Percentiles rank a stretch among this genome's conserved stretches.
phyloP scores from a whole-genome alignment of 2,329 filamentous ascomycete species.

The Xylaria sp. region DNA sequence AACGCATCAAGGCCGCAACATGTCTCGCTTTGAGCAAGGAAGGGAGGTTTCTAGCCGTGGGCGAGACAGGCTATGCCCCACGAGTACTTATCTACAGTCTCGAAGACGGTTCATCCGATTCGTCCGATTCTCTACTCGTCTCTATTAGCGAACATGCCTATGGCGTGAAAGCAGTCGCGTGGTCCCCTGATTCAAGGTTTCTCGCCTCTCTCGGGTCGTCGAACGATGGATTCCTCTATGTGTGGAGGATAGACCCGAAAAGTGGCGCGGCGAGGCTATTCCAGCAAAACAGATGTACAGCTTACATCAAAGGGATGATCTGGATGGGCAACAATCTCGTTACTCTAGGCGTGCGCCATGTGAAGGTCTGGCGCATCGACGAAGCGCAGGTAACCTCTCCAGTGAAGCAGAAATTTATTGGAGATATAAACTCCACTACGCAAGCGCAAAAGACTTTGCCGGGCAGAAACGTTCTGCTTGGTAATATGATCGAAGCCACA shows the following conservation, averaged over 20 bases:
- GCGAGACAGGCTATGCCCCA: constrained; percentile 94
- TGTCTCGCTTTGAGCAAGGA: constrained; percentile 90
- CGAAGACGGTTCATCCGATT: constrained; percentile 78
- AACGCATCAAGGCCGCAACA: constrained; percentile 93
- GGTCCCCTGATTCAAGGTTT: constrained; percentile 86
- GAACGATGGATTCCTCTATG: constrained; percentile 93
- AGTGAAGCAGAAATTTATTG: constrained; percentile 67
- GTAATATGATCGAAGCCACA: constrained; percentile 81
- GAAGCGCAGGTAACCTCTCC: constrained; percentile 71
- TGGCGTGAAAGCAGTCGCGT: constrained; percentile 88
- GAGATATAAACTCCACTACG: constrained; percentile 56
- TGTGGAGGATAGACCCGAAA: constrained; percentile 87
- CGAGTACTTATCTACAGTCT: constrained; percentile 91
- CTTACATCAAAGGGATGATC: constrained; percentile 83
- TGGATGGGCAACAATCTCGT: constrained; percentile 89
- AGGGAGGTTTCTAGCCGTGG: constrained; percentile 87
- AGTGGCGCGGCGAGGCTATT: constrained; percentile 83
- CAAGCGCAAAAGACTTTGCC: constrained; percentile 75
- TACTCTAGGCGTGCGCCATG: constrained; percentile 88
- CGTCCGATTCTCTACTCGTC: constrained; percentile 83
- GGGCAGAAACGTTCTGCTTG: constrained; percentile 89
- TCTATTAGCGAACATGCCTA: constrained; percentile 90
- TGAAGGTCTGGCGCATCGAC: constrained; percentile 92
- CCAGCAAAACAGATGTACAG: constrained; percentile 92
- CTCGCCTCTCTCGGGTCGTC: constrained; percentile 87